phyloP scores from a whole-genome alignment of 768 basidiomycete species.

The Panus rudis region DNA sequence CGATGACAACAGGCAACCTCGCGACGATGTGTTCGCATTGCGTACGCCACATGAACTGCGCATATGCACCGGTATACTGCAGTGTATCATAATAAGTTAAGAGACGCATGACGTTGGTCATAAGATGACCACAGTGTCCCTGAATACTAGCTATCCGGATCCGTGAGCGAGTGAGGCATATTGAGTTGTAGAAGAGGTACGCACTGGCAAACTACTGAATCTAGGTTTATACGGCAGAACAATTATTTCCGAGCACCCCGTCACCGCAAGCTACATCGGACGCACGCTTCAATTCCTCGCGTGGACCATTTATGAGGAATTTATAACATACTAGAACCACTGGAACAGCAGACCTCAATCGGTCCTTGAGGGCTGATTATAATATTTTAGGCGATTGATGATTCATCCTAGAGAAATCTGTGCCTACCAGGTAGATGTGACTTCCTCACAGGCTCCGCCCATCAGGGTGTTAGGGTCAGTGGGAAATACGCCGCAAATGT shows the following conservation, averaged over 20 bases:
- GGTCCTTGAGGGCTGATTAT: not conserved
- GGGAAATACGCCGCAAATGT: constrained; percentile 4
- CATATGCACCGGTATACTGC: too few relatives aligned
- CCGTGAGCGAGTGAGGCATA: not conserved
- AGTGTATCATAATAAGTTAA: too few relatives aligned
- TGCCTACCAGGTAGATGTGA: not conserved
- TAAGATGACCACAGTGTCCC: too few relatives aligned
- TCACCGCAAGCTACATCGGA: not conserved
- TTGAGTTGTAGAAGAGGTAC: not conserved
- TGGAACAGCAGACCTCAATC: not conserved
- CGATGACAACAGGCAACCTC: too few relatives aligned
- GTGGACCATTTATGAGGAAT: not conserved
- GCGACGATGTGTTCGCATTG: too few relatives aligned
- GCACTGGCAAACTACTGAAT: not conserved
- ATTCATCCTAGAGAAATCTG: not conserved
- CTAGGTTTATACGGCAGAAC: not conserved
- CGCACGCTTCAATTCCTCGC: not conserved
- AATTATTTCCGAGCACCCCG: not conserved
- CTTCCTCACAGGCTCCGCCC: constrained; percentile 2
- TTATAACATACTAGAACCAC: not conserved
- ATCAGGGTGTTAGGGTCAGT: constrained; percentile 4
- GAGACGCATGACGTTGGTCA: too few relatives aligned
- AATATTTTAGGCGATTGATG: not conserved
- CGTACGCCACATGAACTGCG: too few relatives aligned
- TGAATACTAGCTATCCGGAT: too few relatives aligned